Base-by-base conservation (phyloP, 2,329 filamentous ascomycete genomes). In the Phialemonium atrogriseum region DNA sequence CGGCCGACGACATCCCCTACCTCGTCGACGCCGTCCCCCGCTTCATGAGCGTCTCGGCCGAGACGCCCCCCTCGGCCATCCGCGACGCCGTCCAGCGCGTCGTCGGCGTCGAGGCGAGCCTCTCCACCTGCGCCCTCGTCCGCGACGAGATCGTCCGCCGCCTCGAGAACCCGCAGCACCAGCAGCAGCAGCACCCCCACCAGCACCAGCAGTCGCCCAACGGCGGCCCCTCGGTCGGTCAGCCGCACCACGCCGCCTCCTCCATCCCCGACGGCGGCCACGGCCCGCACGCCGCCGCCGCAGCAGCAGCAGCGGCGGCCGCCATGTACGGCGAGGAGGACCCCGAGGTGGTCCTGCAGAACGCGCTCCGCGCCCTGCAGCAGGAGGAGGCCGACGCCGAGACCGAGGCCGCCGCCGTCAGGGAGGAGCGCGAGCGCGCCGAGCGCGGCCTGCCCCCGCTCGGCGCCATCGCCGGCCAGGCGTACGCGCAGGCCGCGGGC, bases 11-110 rank as follows among this genome's bases (percentile, higher is more conserved):
- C 43, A 64, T 80, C 19, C 60, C 60, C 26, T 80, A 79, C 49
- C 59, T 80, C 4, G 63, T 72, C 46, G 73, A 79, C 37, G 69
- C 68, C 32, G 60, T 80, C 5, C 71, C 72, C 11, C 64, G 72
- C 32, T 66, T 77, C 48, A 74, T 79, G 66, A 62, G 55, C 38
- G 63, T 80, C 38, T 63, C 61, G 8, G 49, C 69, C 17, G 72
- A 77, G 39, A 77, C 72, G 2, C 75, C 69, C 32, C 74, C 74
- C 1, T 63, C 69, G 24, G 67, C 70, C 27, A 76, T 80, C 35
- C 62, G 66, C 25, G 75, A 80, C 34, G 62, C 68, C 31, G 56
- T 79, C 22, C 52, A 73, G 26, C 66, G 70, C 28, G 60, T 67
- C 10, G 58, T 77, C 15, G 70, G 71, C 32, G 62, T 76, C 21